These are phyloP conservation scores for Limnanthes douglasii DNA, from an alignment of 345 rosid genomes.

Conservation along the genomic window DNA sequence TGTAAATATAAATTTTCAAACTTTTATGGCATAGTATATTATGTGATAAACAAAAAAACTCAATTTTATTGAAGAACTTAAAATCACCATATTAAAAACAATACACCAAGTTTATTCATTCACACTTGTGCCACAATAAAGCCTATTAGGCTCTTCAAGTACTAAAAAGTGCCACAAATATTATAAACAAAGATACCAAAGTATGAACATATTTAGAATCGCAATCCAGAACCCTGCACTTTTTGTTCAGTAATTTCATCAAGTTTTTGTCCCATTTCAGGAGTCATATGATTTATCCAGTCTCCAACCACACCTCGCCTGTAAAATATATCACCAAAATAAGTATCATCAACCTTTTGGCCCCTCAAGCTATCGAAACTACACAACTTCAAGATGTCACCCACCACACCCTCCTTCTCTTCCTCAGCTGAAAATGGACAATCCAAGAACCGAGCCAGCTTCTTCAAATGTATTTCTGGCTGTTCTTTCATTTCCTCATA, in stretches of 20 bases:
- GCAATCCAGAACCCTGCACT: conserved; percentile 19
- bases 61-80: no score
- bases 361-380: conserved; percentile 30
- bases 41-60: no score
- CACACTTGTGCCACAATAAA: no score
- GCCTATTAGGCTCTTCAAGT: no score
- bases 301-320: conserved; percentile 49
- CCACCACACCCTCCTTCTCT: conserved; percentile 14
- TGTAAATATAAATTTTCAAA: no score
- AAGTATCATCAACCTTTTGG: conserved; percentile 22
- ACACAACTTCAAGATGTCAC: conserved; percentile 24
- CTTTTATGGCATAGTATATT: no score
- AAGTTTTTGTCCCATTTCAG: conserved; percentile 19
- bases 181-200: no score
- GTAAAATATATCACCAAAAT: conserved; percentile 16
- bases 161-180: no score
- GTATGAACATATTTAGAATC: no score
- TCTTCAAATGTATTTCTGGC: conserved; percentile 10
- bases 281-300: conserved; percentile 27
- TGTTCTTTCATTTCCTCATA: conserved; percentile 39
- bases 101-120: no score
- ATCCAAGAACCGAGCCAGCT: conserved; percentile 24
- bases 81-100: no score
- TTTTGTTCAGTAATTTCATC: conserved; percentile 21
- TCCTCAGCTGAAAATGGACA: conserved; percentile 30